Conservation (phyloP, 345 rosid genomes). For the Lepidium africanum region DNA sequence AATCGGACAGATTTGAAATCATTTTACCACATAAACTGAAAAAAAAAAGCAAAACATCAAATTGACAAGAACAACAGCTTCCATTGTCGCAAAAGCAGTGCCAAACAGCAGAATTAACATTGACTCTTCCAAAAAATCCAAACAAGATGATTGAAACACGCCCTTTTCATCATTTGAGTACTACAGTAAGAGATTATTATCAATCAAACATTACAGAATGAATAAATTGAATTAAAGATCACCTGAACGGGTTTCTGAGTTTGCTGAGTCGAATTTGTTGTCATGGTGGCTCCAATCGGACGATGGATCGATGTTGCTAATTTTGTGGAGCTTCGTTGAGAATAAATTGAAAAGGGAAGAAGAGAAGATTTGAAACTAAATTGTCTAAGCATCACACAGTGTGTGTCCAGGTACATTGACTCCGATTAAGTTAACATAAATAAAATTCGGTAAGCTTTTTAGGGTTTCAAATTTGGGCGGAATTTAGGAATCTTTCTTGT, state of each 20-base stretch:
- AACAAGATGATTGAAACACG: slow-evolving; percentile 14
- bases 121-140: background rate
- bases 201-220: background rate
- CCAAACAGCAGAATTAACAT: background rate
- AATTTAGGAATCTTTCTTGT: background rate
- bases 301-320: background rate
- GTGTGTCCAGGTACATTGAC: slow-evolving; percentile 43
- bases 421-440: slow-evolving; percentile 4
- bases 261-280: slow-evolving; percentile 25
- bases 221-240: background rate
- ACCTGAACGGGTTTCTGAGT: slow-evolving; percentile 37
- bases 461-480: slow-evolving; percentile 4
- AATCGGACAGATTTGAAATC: slow-evolving; percentile 1
- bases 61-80: slow-evolving; percentile 15
- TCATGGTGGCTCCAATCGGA: slow-evolving; percentile 30
- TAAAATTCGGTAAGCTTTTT: background rate
- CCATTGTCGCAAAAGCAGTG: slow-evolving; percentile 23
- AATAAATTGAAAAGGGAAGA: background rate
- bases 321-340: background rate
- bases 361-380: slow-evolving; percentile 20
- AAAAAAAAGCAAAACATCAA: slow-evolving; percentile 12
- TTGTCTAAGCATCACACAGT: slow-evolving; percentile 19
- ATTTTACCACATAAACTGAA: background rate
- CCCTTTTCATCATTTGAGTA: slow-evolving; percentile 10
- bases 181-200: background rate